Evolutionary conservation across 805 yeast genomes (phyloP).

Genomic region (Zygotorulaspora sp.): DNA sequence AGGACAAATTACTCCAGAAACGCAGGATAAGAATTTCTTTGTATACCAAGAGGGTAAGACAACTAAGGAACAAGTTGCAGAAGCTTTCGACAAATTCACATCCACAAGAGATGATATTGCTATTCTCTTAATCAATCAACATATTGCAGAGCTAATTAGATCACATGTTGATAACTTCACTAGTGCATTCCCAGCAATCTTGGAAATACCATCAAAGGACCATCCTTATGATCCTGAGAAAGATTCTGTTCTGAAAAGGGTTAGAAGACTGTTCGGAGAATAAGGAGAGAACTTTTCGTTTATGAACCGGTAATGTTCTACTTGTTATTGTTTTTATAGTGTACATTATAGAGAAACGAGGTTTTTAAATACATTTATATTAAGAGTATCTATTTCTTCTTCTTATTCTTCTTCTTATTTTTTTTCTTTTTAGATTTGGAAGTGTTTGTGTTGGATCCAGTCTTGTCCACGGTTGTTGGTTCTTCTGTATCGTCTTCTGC

Average conservation of each 20-base stretch:
- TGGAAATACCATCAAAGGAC: slow-evolving; percentile 97
- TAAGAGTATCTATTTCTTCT: slow-evolving; percentile 11
- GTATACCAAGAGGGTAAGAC: slow-evolving; percentile 79
- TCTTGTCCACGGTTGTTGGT: slow-evolving; percentile 7
- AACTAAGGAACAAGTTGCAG: slow-evolving; percentile 65
- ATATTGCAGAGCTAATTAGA: slow-evolving; percentile 87
- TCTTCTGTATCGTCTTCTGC: no score
- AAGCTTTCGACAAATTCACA: slow-evolving; percentile 73
- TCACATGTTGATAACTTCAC: slow-evolving; percentile 75
- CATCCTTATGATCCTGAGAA: slow-evolving; percentile 99
- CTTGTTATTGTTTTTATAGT: background rate
- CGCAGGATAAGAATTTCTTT: slow-evolving; percentile 66
- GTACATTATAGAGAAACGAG: background rate
- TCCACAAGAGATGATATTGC: slow-evolving; percentile 82
- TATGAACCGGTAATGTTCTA: background rate
- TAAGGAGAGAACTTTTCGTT: slow-evolving; percentile 29
- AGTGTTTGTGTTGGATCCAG: slow-evolving; percentile 3
- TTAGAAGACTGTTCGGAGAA: slow-evolving; percentile 92
- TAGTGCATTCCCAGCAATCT: slow-evolving; percentile 90
- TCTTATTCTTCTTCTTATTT: slow-evolving; percentile 30
- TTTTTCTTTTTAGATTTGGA: slow-evolving; percentile 33
- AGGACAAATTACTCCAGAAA: slow-evolving; percentile 63
- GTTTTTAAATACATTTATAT: background rate
- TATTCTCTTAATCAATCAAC: slow-evolving; percentile 87
- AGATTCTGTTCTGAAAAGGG: slow-evolving; percentile 91